phyloP scores from a whole-genome alignment of 2,329 filamentous ascomycete genomes.

The Trichoderma asperellum region DNA sequence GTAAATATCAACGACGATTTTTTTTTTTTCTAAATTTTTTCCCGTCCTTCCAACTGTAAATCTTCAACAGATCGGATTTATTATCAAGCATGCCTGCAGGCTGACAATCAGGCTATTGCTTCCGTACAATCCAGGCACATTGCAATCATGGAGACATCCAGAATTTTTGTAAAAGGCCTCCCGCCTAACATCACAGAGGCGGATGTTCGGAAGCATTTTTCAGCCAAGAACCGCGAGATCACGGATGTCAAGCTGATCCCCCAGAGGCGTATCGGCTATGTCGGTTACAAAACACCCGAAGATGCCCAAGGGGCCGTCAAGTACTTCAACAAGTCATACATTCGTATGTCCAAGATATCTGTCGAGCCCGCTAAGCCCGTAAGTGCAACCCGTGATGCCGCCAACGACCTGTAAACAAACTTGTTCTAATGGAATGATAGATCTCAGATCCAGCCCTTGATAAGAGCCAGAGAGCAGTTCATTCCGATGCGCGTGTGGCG shows the following conservation, averaged over 20 bases:
- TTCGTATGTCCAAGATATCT: slow-evolving; percentile 91
- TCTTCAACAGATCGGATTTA: not conserved
- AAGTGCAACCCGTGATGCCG: slow-evolving; percentile 37
- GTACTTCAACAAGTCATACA: slow-evolving; percentile 94
- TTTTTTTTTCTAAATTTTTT: slow-evolving; percentile 17
- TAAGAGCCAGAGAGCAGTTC: slow-evolving; percentile 37
- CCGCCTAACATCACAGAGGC: slow-evolving; percentile 84
- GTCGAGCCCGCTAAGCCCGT: slow-evolving; percentile 89
- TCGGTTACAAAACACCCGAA: slow-evolving; percentile 84
- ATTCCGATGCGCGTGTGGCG: slow-evolving; percentile 34
- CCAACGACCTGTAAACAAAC: slow-evolving; percentile 30
- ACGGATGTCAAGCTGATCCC: slow-evolving; percentile 93
- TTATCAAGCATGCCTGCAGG: slow-evolving; percentile 6
- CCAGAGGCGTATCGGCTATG: slow-evolving; percentile 89
- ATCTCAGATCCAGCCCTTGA: slow-evolving; percentile 50
- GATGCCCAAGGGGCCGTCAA: slow-evolving; percentile 83
- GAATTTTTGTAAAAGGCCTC: slow-evolving; percentile 78
- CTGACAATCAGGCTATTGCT: slow-evolving; percentile 1
- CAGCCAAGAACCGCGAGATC: slow-evolving; percentile 69
- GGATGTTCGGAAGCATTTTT: slow-evolving; percentile 88
- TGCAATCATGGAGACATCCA: slow-evolving; percentile 62
- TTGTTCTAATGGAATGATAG: slow-evolving; percentile 47
- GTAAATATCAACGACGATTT: slow-evolving; percentile 16
- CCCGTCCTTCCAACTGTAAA: slow-evolving; percentile 17
- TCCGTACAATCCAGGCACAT: not conserved